These are phyloP conservation scores for Pichia rugopelliculosa DNA, from an alignment of 805 yeast genomes.

Conservation along the genomic window DNA sequence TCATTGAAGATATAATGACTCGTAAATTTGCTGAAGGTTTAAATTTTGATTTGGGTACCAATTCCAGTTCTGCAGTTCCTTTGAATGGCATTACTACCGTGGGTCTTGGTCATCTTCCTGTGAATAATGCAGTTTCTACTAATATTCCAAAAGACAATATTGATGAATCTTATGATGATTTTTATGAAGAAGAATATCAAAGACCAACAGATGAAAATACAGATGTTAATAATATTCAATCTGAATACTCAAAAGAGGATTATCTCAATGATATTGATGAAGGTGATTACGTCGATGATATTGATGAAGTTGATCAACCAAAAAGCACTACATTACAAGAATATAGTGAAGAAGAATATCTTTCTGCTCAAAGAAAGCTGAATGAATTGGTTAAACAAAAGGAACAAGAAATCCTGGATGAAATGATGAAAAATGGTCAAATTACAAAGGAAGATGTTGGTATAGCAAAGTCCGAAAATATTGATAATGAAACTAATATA, in stretches of 20 bases:
- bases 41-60: background rate
- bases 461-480: background rate
- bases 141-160: background rate
- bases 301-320: slow-evolving; percentile 1
- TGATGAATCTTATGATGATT: slow-evolving; percentile 3
- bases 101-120: background rate
- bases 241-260: background rate
- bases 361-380: slow-evolving; percentile 22
- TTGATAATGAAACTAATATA: background rate
- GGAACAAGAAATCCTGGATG: slow-evolving; percentile 24
- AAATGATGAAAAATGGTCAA: slow-evolving; percentile 17
- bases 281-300: slow-evolving; percentile 6
- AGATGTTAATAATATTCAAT: background rate
- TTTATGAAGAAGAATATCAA: slow-evolving; percentile 1
- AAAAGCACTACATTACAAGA: slow-evolving; percentile 2
- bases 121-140: background rate
- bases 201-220: background rate
- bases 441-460: slow-evolving; percentile 13
- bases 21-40: background rate
- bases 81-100: background rate
- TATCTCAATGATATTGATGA: background rate
- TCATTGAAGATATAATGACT: slow-evolving; percentile 9
- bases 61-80: background rate
- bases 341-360: slow-evolving; percentile 21
- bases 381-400: slow-evolving; percentile 21